Base-by-base conservation (phyloP, 2,329 filamentous ascomycete species). In the Phyllosticta citribraziliensis region DNA sequence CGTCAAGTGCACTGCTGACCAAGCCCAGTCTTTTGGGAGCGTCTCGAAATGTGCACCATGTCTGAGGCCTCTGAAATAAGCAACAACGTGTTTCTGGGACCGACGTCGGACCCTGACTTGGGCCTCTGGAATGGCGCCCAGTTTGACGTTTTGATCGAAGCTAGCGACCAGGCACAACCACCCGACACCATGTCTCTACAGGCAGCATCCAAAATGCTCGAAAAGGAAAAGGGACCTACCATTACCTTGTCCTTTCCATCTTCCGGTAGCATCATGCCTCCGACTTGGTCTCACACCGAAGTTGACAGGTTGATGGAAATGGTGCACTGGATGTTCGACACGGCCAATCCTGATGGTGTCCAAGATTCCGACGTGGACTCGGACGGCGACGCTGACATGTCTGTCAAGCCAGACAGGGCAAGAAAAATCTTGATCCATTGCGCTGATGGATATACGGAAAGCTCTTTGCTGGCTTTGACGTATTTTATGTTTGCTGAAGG, bases 401-500 rank as follows among this genome's bases (percentile, higher is more conserved):
- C 30, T n/a, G 55, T 47, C 14, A 54, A 53, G 9, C 20, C 55
- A 59, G 24, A 27, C 74, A 75, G 35, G 79, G 84, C 60, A 79
- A 85, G 64, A 57, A 91, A 86, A 70, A 84, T 97, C 35, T 82
- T 97, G 33, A 89, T 99, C 51, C 93, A 97, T 74, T 97, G 94
- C 73, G 87, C 88, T 2, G 94, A 99, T 73, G 94, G 94, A 19
- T 99, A 99, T 69, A 99, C 94, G 0, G 94, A 99, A 74, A 93
- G 89, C 1, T 91, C 91, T 1, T 82, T 99, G 73, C 80, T 99
- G 19, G 91, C 84, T 1, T 84, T 99, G 50, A 90, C 93, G 10
- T 99, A 99, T 74, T 91, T 88, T 71, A 96, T 95, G 81, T 99
- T 91, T 74, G 90, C 89, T 59, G 90, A 94, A 64, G 91, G 90